These are phyloP conservation scores for Phytophthora citrophthora DNA, from an alignment of 352 stramenopile species.

Conservation along the genomic window DNA sequence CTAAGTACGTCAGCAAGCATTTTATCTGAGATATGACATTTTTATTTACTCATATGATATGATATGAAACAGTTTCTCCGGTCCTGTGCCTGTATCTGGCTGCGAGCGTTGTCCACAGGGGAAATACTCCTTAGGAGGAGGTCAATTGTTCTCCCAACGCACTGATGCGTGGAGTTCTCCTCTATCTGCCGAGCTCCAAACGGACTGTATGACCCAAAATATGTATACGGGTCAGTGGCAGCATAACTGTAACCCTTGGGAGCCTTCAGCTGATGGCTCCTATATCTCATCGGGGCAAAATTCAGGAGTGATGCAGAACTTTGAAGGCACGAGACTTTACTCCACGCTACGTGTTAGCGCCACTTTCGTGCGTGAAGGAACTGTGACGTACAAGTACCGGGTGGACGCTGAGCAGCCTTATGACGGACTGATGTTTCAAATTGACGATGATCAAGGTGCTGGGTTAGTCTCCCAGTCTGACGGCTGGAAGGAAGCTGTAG, in stretches of 20 bases:
- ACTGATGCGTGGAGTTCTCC: constrained; percentile 71
- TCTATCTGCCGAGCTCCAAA: constrained; percentile 68
- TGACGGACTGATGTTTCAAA: constrained; percentile 78
- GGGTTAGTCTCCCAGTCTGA: constrained; percentile 67
- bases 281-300: constrained; percentile 80
- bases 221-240: constrained; percentile 81
- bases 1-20: constrained; percentile 59
- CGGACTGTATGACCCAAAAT: constrained; percentile 78
- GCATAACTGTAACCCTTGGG: constrained; percentile 79
- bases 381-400: constrained; percentile 78
- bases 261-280: constrained; percentile 52
- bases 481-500: constrained; percentile 71
- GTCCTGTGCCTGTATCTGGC: constrained; percentile 58
- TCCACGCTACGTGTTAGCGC: constrained; percentile 77
- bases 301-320: constrained; percentile 67
- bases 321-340: constrained; percentile 70
- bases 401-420: constrained; percentile 79
- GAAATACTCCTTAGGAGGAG: constrained; percentile 81
- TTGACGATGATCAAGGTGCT: constrained; percentile 67
- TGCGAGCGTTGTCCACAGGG: constrained; percentile 76
- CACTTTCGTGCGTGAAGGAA: constrained; percentile 77
- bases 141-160: constrained; percentile 72
- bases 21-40: not conserved
- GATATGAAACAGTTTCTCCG: constrained; percentile 56
- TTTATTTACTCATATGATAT: not conserved